These are phyloP conservation scores for Ophiosphaerella narmari DNA, from an alignment of 2,329 filamentous ascomycete genomes.

Conservation along the genomic window DNA sequence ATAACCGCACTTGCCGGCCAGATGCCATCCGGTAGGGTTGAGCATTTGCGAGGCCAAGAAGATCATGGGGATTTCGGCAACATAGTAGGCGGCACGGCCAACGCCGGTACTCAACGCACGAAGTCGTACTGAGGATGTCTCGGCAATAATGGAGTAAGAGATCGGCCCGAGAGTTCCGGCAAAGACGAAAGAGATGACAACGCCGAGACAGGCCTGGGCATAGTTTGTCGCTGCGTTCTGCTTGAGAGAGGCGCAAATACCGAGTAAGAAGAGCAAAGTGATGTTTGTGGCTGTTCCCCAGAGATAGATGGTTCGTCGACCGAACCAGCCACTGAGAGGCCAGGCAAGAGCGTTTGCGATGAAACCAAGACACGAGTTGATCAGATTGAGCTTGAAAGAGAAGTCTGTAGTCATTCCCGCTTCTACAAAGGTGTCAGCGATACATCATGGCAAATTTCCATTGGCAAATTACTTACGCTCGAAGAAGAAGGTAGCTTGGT, in stretches of 20 bases:
- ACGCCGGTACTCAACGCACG: conserved; percentile 66
- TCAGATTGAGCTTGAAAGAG: conserved; percentile 66
- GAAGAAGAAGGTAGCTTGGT: conserved; percentile 67
- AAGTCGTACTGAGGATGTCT: conserved; percentile 68
- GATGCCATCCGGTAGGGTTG: conserved; percentile 4
- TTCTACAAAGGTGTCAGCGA: conserved; percentile 49
- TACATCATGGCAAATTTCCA: conserved; percentile 24
- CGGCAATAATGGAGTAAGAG: conserved; percentile 69
- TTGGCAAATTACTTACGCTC: conserved; percentile 47
- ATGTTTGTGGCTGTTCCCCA: conserved; percentile 61
- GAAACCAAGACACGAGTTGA: conserved; percentile 65
- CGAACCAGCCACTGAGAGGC: conserved; percentile 67
- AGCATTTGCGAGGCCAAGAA: conserved; percentile 23
- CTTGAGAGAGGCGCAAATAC: conserved; percentile 61
- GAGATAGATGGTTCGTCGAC: conserved; percentile 66
- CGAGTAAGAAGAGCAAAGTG: conserved; percentile 60
- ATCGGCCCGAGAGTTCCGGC: conserved; percentile 66
- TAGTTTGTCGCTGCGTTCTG: conserved; percentile 48
- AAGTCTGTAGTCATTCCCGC: conserved; percentile 61
- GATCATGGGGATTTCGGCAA: conserved; percentile 54
- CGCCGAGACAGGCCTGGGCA: conserved; percentile 64
- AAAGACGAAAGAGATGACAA: conserved; percentile 69
- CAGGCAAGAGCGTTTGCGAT: conserved; percentile 68
- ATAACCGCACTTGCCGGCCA: conserved; percentile 6
- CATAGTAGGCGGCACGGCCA: conserved; percentile 66